Conservation (phyloP, 805 yeast genomes). For the Wickerhamomyces queroliae region DNA sequence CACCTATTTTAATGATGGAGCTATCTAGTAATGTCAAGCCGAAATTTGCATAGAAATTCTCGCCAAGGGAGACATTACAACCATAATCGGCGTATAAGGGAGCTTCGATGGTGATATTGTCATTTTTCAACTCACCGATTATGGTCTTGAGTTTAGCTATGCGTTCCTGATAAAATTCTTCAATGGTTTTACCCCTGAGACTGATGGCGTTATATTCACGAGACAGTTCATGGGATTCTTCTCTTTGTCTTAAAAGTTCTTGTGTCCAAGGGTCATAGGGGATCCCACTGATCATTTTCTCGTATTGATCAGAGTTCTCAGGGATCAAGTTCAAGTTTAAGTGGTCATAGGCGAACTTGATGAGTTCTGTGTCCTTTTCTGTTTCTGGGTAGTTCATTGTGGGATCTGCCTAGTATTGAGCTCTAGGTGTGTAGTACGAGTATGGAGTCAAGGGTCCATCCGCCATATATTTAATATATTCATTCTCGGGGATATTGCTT, state of each 20-base stretch:
- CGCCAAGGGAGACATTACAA: slow-evolving; percentile 50
- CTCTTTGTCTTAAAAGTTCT: slow-evolving; percentile 21
- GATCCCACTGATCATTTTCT: slow-evolving; percentile 49
- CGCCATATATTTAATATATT: no score
- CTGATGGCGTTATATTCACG: slow-evolving; percentile 21
- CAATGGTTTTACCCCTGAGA: slow-evolving; percentile 20
- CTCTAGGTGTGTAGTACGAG: no score
- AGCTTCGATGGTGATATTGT: slow-evolving; percentile 41
- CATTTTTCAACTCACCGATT: slow-evolving; percentile 41
- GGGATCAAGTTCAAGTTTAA: slow-evolving; percentile 15
- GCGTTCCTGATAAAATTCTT: slow-evolving; percentile 31
- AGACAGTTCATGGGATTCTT: slow-evolving; percentile 22
- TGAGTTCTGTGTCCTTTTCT: slow-evolving; percentile 19
- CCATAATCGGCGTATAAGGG: slow-evolving; percentile 68
- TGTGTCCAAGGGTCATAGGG: slow-evolving; percentile 33
- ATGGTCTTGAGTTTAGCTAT: slow-evolving; percentile 29
- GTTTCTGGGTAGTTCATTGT: no score
- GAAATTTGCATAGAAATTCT: slow-evolving; percentile 55
- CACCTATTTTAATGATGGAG: slow-evolving; percentile 56
- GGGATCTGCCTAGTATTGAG: no score
- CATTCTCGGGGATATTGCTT: no score
- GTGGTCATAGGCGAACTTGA: slow-evolving; percentile 15
- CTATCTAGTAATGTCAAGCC: slow-evolving; percentile 50
- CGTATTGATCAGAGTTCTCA: slow-evolving; percentile 34
- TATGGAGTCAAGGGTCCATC: no score